These are phyloP conservation scores for Aspergillus melleus DNA, from an alignment of 2,329 filamentous ascomycete species.

Conservation along the genomic window DNA sequence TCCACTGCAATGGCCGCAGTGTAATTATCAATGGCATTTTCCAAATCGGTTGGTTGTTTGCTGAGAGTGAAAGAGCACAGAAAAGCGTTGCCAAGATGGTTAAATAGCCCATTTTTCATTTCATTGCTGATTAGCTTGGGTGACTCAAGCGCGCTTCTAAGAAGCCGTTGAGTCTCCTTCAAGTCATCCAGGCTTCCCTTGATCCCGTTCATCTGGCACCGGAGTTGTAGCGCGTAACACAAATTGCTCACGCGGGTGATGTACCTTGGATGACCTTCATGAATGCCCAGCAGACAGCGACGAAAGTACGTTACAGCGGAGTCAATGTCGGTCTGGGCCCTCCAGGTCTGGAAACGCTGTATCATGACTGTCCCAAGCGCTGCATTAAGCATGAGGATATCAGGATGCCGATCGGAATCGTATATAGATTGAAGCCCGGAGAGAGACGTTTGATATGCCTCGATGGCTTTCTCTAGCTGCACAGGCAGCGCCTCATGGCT, in stretches of 20 bases:
- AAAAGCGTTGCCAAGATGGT: slow-evolving; percentile 1
- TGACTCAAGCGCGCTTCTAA: background rate
- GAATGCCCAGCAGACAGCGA: background rate
- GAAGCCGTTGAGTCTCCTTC: slow-evolving; percentile 1
- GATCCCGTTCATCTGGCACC: background rate
- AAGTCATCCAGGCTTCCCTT: background rate
- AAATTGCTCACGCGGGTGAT: background rate
- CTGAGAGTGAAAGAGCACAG: background rate
- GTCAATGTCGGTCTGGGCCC: slow-evolving; percentile 1
- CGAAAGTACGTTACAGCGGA: slow-evolving; percentile 5
- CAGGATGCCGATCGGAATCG: background rate
- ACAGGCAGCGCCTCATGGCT: background rate
- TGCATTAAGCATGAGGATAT: slow-evolving; percentile 5
- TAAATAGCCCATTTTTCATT: background rate
- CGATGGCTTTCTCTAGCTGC: slow-evolving; percentile 4
- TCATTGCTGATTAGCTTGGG: background rate
- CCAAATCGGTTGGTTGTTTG: background rate
- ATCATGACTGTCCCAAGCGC: slow-evolving; percentile 5
- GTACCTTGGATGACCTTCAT: slow-evolving; percentile 2
- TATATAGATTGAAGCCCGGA: background rate
- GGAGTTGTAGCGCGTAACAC: slow-evolving; percentile 2
- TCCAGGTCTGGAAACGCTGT: slow-evolving; percentile 1
- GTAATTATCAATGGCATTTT: slow-evolving; percentile 2
- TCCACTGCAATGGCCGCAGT: background rate
- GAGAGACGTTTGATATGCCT: background rate